Conservation (phyloP, 2,329 filamentous ascomycete genomes). For the Ophioceras dolichostomum region DNA sequence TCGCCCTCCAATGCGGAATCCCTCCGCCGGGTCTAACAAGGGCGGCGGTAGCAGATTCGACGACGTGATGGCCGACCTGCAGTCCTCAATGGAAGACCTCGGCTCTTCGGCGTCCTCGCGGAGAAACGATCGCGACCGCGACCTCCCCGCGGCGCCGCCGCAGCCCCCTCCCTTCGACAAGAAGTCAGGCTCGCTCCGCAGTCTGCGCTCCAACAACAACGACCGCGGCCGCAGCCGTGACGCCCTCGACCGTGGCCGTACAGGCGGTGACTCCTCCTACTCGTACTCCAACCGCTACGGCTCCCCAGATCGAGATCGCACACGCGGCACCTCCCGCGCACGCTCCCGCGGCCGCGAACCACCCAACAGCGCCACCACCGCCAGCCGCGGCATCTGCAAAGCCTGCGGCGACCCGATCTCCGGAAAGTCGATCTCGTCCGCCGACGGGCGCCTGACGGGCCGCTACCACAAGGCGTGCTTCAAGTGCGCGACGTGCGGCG, state of each 20-base stretch:
- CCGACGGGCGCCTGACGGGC: slow-evolving; percentile 81
- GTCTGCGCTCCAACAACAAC: slow-evolving; percentile 2
- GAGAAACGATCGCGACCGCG: no score
- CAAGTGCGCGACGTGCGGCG: slow-evolving; percentile 71
- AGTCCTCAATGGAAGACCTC: no score
- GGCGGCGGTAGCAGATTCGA: no score
- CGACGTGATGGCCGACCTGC: slow-evolving; percentile 1
- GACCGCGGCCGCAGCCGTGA: not conserved
- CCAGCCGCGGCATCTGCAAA: slow-evolving; percentile 69
- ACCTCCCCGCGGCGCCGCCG: slow-evolving; percentile 7
- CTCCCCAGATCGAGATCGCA: not conserved
- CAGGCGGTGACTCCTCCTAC: not conserved
- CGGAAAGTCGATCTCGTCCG: slow-evolving; percentile 88
- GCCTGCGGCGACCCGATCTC: slow-evolving; percentile 68
- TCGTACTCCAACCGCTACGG: slow-evolving; percentile 3
- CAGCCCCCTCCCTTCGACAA: no score
- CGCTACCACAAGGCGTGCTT: slow-evolving; percentile 95
- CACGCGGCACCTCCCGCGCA: slow-evolving; percentile 23
- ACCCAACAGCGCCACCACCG: slow-evolving; percentile 17
- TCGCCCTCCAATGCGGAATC: no score
- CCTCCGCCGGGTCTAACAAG: no score
- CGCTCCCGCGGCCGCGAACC: slow-evolving; percentile 14
- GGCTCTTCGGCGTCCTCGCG: no score
- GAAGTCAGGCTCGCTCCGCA: slow-evolving; percentile 4
- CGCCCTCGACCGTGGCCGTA: not conserved